phyloP scores from a whole-genome alignment of 331 rosid genomes.

The Spiraea crenata region DNA sequence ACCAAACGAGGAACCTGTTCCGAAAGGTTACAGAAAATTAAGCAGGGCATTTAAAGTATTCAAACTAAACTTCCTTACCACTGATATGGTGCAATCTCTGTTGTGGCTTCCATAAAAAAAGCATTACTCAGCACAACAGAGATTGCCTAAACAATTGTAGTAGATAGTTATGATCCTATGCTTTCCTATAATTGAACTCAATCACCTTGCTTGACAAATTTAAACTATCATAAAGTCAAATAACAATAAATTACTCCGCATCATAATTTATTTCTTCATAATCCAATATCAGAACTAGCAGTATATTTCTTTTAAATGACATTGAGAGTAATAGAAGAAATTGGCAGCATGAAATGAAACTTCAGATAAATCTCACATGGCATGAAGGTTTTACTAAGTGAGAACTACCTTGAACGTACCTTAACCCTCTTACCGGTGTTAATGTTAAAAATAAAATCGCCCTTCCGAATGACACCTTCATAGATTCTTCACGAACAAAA shows the following conservation, averaged over 20 bases:
- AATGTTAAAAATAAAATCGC: constrained; percentile 80
- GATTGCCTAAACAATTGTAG: too few relatives aligned
- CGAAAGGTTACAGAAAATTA: constrained; percentile 21
- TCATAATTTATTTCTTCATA: too few relatives aligned
- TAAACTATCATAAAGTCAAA: not conserved
- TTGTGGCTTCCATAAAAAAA: too few relatives aligned
- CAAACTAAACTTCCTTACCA: constrained; percentile 5
- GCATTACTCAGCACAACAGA: too few relatives aligned
- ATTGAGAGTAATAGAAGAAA: not conserved
- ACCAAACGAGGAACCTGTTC: constrained; percentile 95
- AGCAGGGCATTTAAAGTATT: constrained; percentile 9
- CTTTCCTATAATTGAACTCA: too few relatives aligned
- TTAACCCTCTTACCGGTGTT: constrained; percentile 92
- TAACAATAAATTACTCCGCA: not conserved
- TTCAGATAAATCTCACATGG: not conserved
- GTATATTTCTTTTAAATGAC: not conserved
- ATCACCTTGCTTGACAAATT: not conserved
- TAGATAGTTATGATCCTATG: too few relatives aligned
- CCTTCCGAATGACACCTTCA: constrained; percentile 91
- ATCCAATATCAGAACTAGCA: not conserved
- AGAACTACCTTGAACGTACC: constrained; percentile 43
- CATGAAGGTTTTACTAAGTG: not conserved
- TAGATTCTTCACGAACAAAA: constrained; percentile 61
- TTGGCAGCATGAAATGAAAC: not conserved
- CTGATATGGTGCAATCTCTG: not conserved